Percentiles rank a stretch among this genome's conserved stretches.
Conservation (phyloP, 2,329 filamentous ascomycete genomes). For the Diaporthe citri region DNA sequence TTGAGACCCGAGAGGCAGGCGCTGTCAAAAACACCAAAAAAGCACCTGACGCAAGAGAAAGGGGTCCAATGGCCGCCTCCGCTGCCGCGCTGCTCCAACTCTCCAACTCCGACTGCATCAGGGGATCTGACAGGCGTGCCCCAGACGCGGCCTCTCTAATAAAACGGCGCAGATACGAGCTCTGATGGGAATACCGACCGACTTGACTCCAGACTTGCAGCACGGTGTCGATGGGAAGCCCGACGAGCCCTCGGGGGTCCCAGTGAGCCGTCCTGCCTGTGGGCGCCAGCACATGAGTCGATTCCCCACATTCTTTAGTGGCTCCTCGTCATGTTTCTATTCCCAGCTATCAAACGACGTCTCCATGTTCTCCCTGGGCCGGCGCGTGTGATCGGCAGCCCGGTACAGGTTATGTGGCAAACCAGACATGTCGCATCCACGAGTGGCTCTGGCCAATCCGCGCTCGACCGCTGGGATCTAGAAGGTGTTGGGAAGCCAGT, state of each 20-base stretch:
- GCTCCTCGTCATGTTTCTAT: slow-evolving; percentile 32
- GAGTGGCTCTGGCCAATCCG: slow-evolving; percentile 25
- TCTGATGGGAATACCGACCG: slow-evolving; percentile 13
- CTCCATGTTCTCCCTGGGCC: slow-evolving; percentile 1
- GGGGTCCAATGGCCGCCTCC: neutral
- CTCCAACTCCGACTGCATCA: neutral
- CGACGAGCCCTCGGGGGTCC: neutral
- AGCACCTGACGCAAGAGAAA: slow-evolving; percentile 27
- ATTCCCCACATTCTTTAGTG: slow-evolving; percentile 23
- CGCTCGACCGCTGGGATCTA: slow-evolving; percentile 7
- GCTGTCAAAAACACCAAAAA: neutral
- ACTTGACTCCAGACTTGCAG: neutral
- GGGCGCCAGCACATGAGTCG: slow-evolving; percentile 15
- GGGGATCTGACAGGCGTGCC: slow-evolving; percentile 10
- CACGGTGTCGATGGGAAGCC: slow-evolving; percentile 20
- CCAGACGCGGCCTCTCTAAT: slow-evolving; percentile 12
- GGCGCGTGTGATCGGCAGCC: slow-evolving; percentile 23
- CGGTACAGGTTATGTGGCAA: slow-evolving; percentile 18
- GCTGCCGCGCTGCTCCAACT: neutral
- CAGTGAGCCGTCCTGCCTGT: slow-evolving; percentile 7
- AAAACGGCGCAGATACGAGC: slow-evolving; percentile 26
- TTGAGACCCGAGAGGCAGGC: neutral
- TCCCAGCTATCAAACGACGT: slow-evolving; percentile 8
- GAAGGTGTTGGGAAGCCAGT: neutral
- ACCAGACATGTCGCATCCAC: slow-evolving; percentile 11